Evolutionary conservation across 176 grass and related monocot genomes (phyloP), one percentile per base, ranked within the genome.

Genomic region (Ampelocalamus luodianensis): DNA sequence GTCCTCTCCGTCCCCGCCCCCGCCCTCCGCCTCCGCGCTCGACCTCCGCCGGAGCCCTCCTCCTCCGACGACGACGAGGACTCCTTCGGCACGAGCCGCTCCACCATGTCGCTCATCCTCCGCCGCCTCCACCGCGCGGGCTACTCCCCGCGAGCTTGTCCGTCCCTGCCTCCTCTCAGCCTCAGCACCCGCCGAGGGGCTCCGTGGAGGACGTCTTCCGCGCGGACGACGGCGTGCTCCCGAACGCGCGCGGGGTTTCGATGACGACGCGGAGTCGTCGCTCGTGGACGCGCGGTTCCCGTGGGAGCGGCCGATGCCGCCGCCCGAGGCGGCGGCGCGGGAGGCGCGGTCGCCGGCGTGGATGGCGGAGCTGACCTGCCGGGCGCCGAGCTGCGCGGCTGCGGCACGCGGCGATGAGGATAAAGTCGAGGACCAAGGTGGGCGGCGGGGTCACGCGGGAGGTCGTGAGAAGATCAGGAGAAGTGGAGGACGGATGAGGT

Each of bases 361-460:
- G 86, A 88, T 98, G 84, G 96, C 96, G 3, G 96, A 98, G 81
- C 83, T 95, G 53, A 98, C 96, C 72, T 98, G 3, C 96, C 96
- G 68, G 93, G 76, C 51, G 83, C 87, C 0, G 96, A 98, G 84
- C 86, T 98, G 65, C 63, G 80, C 82, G 96, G 73, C 76, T 98
- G 70, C 73, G 96, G 83, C 96, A 98, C 72, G 71, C 92, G 42
- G 87, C 89, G 9, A 95, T 95, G 43, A 87, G 96, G 67, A 69
- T 79, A 48, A 98, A 95, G 74, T 98, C 96, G 10, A 95, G 85
- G 80, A 87, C 18, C 66, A 95, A 90, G 91, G 92, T 98, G 15
- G 84, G 84, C 34, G 96, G 96, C 53, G 80, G 96, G 65, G 93
- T 95, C 82, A 98, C 96, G 34, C 80, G 72, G 67, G 93, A 95